A percentile compares a stretch with the other conserved stretches of the same genome.
Conservation (phyloP, 1,284 basidiomycete genomes). For the Phlebopus sp. region DNA sequence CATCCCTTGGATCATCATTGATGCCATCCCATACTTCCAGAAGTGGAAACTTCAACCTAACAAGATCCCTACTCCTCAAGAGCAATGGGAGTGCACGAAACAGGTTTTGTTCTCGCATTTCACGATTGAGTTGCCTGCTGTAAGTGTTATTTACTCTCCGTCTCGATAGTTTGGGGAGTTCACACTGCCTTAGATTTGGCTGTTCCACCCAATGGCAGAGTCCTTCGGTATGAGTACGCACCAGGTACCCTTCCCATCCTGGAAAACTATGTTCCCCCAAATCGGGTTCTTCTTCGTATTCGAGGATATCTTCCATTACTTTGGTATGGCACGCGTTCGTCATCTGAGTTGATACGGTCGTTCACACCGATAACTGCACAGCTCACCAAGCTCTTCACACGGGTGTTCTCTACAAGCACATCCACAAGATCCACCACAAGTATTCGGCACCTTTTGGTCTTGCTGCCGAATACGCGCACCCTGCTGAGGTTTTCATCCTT, state of each 20-base stretch:
- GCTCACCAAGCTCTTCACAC: slow-evolving; percentile 92
- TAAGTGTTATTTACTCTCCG: slow-evolving; percentile 37
- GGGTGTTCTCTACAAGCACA: slow-evolving; percentile 91
- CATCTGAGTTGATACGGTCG: fast-evolving
- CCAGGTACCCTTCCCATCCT: slow-evolving; percentile 86
- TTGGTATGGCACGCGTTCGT: slow-evolving; percentile 43
- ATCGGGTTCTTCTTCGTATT: slow-evolving; percentile 93
- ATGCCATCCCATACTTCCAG: slow-evolving; percentile 90
- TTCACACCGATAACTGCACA: slow-evolving; percentile 32
- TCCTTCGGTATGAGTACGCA: slow-evolving; percentile 89
- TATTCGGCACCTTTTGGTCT: slow-evolving; percentile 97
- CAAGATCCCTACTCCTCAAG: slow-evolving; percentile 76
- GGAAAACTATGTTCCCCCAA: slow-evolving; percentile 73
- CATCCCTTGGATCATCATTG: slow-evolving; percentile 95
- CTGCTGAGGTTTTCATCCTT: slow-evolving; percentile 90
- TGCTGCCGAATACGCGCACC: slow-evolving; percentile 97
- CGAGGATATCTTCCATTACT: slow-evolving; percentile 92
- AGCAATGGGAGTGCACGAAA: slow-evolving; percentile 97
- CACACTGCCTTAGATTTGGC: slow-evolving; percentile 71
- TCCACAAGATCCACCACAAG: slow-evolving; percentile 98
- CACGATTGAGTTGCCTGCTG: slow-evolving; percentile 89
- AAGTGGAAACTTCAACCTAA: slow-evolving; percentile 92
- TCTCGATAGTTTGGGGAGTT: background rate
- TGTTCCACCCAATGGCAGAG: slow-evolving; percentile 95
- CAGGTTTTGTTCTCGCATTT: slow-evolving; percentile 95